These are phyloP conservation scores for Thelonectria discophora DNA, from an alignment of 2,329 filamentous ascomycete species.

Conservation along the genomic window DNA sequence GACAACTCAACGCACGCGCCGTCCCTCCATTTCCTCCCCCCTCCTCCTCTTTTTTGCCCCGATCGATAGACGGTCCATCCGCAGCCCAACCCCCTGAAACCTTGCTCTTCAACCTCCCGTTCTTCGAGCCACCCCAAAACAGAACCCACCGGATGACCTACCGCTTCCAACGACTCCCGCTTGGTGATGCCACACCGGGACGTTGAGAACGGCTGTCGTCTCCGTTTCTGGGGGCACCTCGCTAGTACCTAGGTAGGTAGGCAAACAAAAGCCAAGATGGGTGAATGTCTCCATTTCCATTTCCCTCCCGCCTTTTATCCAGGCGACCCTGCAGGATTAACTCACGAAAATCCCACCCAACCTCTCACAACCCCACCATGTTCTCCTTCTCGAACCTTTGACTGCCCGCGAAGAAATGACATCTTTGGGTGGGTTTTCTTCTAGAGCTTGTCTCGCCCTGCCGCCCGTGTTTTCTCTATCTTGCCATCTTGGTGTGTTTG, in stretches of 20 bases:
- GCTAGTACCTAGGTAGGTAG: too few species aligned
- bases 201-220: constrained; percentile 34
- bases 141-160: neutral
- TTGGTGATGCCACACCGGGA: constrained; percentile 35
- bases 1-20: constrained; percentile 2
- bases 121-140: neutral
- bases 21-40: neutral
- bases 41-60: constrained; percentile 17
- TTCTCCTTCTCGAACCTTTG: neutral
- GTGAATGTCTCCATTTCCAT: constrained; percentile 8
- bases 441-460: neutral
- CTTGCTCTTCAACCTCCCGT: constrained; percentile 11
- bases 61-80: constrained; percentile 6
- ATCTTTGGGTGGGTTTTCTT: neutral
- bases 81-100: constrained; percentile 18
- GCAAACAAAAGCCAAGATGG: constrained; percentile 21
- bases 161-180: constrained; percentile 3
- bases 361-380: neutral
- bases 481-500: neutral
- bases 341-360: constrained; percentile 3
- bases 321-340: neutral
- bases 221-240: constrained; percentile 19
- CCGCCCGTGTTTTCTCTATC: neutral
- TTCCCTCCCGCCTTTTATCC: neutral
- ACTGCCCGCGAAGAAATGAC: neutral